Conservation (phyloP, 495 filamentous ascomycete species). For the Penicillium psychrofluorescens region DNA sequence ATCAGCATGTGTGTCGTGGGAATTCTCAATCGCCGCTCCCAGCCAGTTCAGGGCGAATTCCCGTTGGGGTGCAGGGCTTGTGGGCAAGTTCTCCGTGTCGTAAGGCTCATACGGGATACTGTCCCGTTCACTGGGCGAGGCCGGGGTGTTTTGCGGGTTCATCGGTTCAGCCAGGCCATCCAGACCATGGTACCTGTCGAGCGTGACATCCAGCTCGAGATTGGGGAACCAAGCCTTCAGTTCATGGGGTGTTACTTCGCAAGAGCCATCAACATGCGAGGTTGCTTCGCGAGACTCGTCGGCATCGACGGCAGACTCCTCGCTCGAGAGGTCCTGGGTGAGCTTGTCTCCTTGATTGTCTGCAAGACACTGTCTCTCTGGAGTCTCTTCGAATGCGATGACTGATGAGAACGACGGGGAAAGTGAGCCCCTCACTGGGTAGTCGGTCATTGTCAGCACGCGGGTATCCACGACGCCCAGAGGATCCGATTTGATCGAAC, state of each 20-base stretch:
- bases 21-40: conserved; percentile 1
- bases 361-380: background rate
- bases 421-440: background rate
- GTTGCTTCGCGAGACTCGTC: background rate
- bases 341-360: too few relatives aligned
- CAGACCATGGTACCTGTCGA: conserved; percentile 14
- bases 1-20: background rate
- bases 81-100: conserved; percentile 2
- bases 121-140: conserved; percentile 7
- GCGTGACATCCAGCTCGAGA: conserved; percentile 13
- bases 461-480: conserved; percentile 16
- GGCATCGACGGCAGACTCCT: background rate
- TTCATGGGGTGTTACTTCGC: background rate
- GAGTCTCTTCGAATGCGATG: background rate
- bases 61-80: conserved; percentile 3
- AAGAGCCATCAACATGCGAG: background rate
- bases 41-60: conserved; percentile 9
- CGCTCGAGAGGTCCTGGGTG: too few relatives aligned
- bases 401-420: conserved; percentile 11
- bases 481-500: conserved; percentile 12
- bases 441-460: conserved; percentile 7
- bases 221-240: conserved; percentile 3
- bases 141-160: conserved; percentile 21
- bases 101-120: background rate
- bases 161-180: conserved; percentile 9